Evolutionary conservation across 129 eudicot genomes (phyloP), one percentile per base, ranked within the genome.

Genomic region (Saussurea involucrata): DNA sequence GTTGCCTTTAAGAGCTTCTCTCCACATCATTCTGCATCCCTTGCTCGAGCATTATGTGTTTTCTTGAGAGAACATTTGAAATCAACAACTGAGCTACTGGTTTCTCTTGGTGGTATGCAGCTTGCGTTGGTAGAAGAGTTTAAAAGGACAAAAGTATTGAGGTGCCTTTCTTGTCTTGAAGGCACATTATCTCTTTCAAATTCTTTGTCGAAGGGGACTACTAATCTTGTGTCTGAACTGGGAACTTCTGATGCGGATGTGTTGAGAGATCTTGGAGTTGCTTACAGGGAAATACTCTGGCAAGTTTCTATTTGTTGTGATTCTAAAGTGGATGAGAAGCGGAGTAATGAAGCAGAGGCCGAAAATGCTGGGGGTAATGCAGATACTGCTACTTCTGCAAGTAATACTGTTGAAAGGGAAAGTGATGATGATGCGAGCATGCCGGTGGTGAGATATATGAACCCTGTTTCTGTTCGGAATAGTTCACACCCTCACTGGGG

Each of bases 191-290:
- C 92, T 76, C 96, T 92, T 67, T 85, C 89, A 6, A 95, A 82
- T 78, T 88, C 94, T 69, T 85, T 95, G 86, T 75, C 93, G 64
- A 95, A 95, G 78, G 96, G 96, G 36, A 83, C 88, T 68, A 80
- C 96, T 27, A 85, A 92, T n/a, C 88, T 92, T 18, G 90, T 88
- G 57, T 88, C 97, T 27, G 99, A 95, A 81, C 80, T 95, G 76
- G 96, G 97, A 21, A 83, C 93, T 71, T 86, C 96, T 67, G 97
- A 95, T 91, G 88, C 96, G 55, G 99, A 95, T 76, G 92, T 92
- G 71, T 76, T 95, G 79, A 89, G 85, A 85, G 99, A 95, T 73
- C 91, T 95, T 82, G 99, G 99, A 42, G 88, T 81, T 78, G 84
- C 84, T 44, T 95, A 95, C 65, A 86, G 83, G 84, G 99, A 92